Conservation (phyloP, 306 rosid species). For the Pterocarpus macrocarpus region DNA sequence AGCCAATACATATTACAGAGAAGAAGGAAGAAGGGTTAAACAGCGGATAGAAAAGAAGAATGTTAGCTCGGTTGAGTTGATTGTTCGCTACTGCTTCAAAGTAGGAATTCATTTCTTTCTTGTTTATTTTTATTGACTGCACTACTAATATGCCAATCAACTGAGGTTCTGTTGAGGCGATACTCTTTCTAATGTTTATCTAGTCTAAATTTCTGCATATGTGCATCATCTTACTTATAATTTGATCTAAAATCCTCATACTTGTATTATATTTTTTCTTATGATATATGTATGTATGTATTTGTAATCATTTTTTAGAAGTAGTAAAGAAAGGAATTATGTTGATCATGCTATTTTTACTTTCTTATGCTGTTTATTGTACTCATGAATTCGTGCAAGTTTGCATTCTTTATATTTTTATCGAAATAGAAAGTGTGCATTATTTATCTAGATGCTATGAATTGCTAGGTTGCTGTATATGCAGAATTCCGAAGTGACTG, state of each 20-base stretch:
- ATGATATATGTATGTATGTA: background rate
- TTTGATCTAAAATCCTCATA: background rate
- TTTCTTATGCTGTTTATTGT: constrained; percentile 29
- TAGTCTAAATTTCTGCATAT: background rate
- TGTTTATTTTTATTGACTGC: background rate
- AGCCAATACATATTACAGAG: constrained; percentile 71
- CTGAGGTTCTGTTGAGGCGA: constrained; percentile 5
- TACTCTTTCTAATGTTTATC: constrained; percentile 19
- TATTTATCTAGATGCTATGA: constrained; percentile 56
- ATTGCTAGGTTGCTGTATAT: constrained; percentile 91
- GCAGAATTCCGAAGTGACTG: constrained; percentile 96
- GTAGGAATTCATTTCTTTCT: constrained; percentile 53
- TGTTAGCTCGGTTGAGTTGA: constrained; percentile 66
- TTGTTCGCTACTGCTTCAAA: constrained; percentile 89
- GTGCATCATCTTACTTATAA: background rate
- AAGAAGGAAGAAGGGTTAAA: constrained; percentile 87
- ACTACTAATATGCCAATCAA: constrained; percentile 11
- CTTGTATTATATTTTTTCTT: background rate
- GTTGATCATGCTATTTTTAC: background rate
- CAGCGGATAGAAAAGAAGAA: constrained; percentile 82
- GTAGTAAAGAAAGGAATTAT: background rate
- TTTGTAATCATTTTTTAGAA: background rate
- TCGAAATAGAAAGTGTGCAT: constrained; percentile 45
- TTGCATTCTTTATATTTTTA: constrained; percentile 40
- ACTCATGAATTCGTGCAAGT: constrained; percentile 28